phyloP scores from a whole-genome alignment of 495 filamentous ascomycete species.

The Podospora conica region DNA sequence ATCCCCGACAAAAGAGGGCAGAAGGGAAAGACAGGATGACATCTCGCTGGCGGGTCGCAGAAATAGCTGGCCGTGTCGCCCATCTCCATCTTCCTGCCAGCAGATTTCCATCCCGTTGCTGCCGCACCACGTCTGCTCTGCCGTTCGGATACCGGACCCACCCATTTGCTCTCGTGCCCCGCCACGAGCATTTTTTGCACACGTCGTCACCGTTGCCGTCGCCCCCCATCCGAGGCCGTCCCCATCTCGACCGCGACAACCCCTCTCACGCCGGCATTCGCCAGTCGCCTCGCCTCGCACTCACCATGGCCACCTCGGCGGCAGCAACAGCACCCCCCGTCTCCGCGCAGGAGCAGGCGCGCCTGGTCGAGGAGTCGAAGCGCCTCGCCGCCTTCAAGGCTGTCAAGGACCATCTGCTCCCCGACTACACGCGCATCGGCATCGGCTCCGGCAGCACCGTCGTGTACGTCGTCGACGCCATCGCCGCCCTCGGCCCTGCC shows the following conservation, averaged over 20 bases:
- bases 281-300: background rate
- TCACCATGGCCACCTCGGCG: constrained; percentile 19
- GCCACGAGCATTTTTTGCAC: background rate
- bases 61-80: background rate
- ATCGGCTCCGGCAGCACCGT: constrained; percentile 94
- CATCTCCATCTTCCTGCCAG: background rate
- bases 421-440: constrained; percentile 67
- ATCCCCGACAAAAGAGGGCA: background rate
- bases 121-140: background rate
- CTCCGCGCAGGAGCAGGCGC: constrained; percentile 20
- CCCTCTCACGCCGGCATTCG: background rate
- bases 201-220: background rate
- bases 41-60: background rate
- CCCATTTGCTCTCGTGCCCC: background rate
- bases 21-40: background rate
- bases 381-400: constrained; percentile 74
- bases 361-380: constrained; percentile 72
- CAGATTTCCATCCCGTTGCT: background rate
- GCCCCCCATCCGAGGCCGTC: background rate
- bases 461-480: constrained; percentile 92
- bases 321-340: constrained; percentile 13
- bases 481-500: constrained; percentile 60
- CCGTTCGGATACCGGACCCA: background rate
- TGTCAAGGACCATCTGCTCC: constrained; percentile 75
- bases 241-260: background rate